Evolutionary conservation across 2,329 filamentous ascomycete species (phyloP), one percentile per base, ranked within the genome.

Genomic region (Arachnomyces sp.): DNA sequence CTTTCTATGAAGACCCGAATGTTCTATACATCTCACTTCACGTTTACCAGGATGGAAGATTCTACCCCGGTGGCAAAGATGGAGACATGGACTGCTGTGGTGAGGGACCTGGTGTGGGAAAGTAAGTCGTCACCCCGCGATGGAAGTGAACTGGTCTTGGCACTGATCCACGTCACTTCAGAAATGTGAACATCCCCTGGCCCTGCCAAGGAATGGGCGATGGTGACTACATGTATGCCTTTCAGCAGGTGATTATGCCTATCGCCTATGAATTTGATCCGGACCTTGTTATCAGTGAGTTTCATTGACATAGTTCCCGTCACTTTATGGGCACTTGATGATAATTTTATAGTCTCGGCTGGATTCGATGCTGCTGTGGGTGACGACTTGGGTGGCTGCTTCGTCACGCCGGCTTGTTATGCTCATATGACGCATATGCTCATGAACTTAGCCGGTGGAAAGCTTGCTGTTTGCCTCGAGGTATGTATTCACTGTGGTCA

Each of bases 391-490:
- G 92, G 92, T 37, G 87, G 84, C 25, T 98, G 92, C 59, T 90
- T 87, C 55, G 92, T 98, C 4, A 83, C 88, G 1, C 92, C 92
- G 0, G 67, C 80, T 3, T 94, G 92, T 57, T 98, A 96, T 58
- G 86, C 89, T 11, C 90, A 98, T 57, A 96, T 98, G 92, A 96
- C 92, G 12, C 88, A 95, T 58, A 95, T 96, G 90, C 76, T 98
- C 35, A 96, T 95, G 89, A 88, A 86, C 2, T 72, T 98, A 14
- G 90, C 92, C 1, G 74, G 81, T 33, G 92, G 92, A 18, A 94
- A 89, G 57, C 74, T 98, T 11, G 84, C 86, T 2, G 90, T 95
- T 7, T 95, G 89, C 57, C 72, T 98, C 2, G 92, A 98, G 61
- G 68, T 71, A 44, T 37, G 42, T 29, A 14, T 31, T 6, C 41